Base-by-base conservation (phyloP, 768 basidiomycete genomes). In the Astraeus odoratus region DNA sequence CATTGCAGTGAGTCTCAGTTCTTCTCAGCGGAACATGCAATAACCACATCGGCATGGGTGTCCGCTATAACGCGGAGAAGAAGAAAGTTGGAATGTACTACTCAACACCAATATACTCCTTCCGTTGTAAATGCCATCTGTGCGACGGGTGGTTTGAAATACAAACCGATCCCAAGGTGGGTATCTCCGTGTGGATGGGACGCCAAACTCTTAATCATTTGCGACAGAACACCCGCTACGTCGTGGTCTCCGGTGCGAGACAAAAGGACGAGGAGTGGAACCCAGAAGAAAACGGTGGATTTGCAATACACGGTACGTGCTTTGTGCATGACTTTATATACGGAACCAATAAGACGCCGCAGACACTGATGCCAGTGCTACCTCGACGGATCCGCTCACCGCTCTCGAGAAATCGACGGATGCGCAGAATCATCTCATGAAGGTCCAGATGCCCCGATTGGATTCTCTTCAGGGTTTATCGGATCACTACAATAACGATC, bases 41-140 rank as follows among this genome's bases (percentile, higher is more conserved):
- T 63, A 86, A 86, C 54, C 96, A 98, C 68, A 90, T 99, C 41
- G 96, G 96, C 9, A 96, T 96, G 80, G 96, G 96, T 19, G 96
- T 99, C 2, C 87, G 96, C n/a, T 99, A 97, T 72, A 99, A 99
- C 54, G 96, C 96, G 0, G 94, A 98, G 66, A 99, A 99, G 78
- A 86, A 86, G 71, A 97, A 95, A 65, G 78, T 97, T 26, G 96
- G 96, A 12, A 81, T 78, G 47, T 99, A 99, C 66, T 92, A 86
- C 60, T 89, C 90, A 5, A 97, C 94, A 0, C 88, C 93, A 8
- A 97, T 99, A 44, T 98, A 72, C 60, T 87, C 84, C 5, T 99
- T 99, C 64, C 77, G 93, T 37, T 98, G 96, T 67, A 99, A 99
- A 76, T 99, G 95, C 58, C 94, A 97, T 63, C 68, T 97, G 1